Evolutionary conservation across 2,329 filamentous ascomycete species (phyloP), one percentile per base, ranked within the genome.

Genomic region (Xylaria sp.): DNA sequence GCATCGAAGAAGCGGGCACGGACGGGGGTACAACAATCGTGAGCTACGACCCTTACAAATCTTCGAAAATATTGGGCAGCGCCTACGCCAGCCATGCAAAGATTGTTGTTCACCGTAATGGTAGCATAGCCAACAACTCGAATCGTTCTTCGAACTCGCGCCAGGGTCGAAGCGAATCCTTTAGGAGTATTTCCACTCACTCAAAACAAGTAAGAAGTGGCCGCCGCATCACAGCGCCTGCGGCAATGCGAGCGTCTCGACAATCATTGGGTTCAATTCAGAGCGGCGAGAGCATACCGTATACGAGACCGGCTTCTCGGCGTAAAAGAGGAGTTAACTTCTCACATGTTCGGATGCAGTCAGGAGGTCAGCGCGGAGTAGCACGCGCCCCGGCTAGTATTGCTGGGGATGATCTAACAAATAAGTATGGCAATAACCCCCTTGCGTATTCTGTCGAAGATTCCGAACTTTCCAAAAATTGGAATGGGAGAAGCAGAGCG

Each of bases 11-110:
- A 26, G 44, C 74, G 10, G 77, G 82, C 78, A 70, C 77, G 71
- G 68, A 83, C 73, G 74, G 72, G 15, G 77, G 76, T 23, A 85
- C 82, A 9, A 87, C 84, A 0, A 77, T 85, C 11, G 79, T 87
- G 71, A 96, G 91, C 79, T 97, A 97, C 74, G 94, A 97, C 78
- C 93, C 94, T 0, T 97, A 92, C 78, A 88, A 92, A 75, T 89
- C 92, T 4, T 93, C 91, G 2, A 85, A 86, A 6, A 78, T 83
- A 58, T 79, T 83, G 44, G 79, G 82, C 42, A 78, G 82, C 28
- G 81, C 83, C 0, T 85, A 88, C 59, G 84, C 83, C 7, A 87
- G 89, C 68, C 89, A 89, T 74, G 86, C 90, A 36, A 92, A 89
- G 73, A 87, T 94, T 60, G 89, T 88, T 0, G 84, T 96, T 57